These are phyloP conservation scores for Dissophora ornata DNA, from an alignment of 192 early-diverging fungal genomes.

Conservation along the genomic window DNA sequence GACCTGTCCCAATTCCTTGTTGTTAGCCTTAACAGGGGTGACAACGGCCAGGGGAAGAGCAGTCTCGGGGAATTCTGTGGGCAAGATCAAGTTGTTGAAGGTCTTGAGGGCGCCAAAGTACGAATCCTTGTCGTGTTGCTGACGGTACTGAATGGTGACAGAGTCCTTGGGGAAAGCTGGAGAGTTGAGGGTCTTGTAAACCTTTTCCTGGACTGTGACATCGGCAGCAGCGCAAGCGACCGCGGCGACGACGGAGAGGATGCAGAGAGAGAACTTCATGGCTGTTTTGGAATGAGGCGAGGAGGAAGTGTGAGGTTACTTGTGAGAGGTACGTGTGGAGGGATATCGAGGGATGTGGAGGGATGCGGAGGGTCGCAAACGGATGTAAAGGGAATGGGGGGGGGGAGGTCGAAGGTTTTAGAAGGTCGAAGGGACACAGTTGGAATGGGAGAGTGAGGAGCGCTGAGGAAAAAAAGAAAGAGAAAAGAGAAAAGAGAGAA, in stretches of 20 bases:
- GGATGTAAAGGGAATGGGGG: too few relatives aligned
- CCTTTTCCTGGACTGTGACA: conserved; percentile 11
- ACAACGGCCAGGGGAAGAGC: conserved; percentile 39
- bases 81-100: conserved; percentile 53
- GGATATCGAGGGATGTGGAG: too few relatives aligned
- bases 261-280: conserved; percentile 46
- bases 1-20: conserved; percentile 31
- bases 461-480: conserved; percentile 13
- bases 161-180: conserved; percentile 17
- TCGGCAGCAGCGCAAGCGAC: conserved; percentile 28
- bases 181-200: conserved; percentile 15
- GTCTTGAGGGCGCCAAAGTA: conserved; percentile 50
- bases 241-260: conserved; percentile 42
- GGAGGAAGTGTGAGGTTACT: not conserved
- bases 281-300: not conserved
- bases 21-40: conserved; percentile 35
- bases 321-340: too few relatives aligned
- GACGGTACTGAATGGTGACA: conserved; percentile 43
- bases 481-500: conserved; percentile 7
- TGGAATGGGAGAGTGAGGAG: conserved; percentile 10
- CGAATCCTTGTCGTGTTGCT: conserved; percentile 24
- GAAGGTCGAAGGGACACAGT: not conserved
- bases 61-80: conserved; percentile 33
- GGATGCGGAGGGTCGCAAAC: too few relatives aligned
- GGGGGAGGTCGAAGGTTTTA: not conserved